phyloP scores from a whole-genome alignment of 2,329 filamentous ascomycete species.

The Colletotrichum limetticola region DNA sequence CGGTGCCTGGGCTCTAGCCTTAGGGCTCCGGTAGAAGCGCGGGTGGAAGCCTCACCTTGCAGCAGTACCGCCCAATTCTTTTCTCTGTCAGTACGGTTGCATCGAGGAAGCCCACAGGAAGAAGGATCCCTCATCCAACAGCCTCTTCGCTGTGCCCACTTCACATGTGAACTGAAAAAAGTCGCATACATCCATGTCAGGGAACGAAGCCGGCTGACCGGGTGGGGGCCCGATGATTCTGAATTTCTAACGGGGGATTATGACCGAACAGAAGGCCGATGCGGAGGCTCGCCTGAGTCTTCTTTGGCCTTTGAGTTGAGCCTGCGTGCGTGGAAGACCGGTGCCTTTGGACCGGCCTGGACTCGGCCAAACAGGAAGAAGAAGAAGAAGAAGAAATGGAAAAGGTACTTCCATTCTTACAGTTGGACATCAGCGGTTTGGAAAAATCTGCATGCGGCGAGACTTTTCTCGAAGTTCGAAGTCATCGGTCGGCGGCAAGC shows the following conservation, averaged over 20 bases:
- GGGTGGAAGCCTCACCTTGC: not conserved
- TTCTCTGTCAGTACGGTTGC: slow-evolving; percentile 9
- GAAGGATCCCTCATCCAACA: not conserved
- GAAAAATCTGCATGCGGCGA: slow-evolving; percentile 6
- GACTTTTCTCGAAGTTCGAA: not conserved
- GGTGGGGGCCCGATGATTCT: not conserved
- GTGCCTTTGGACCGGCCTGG: slow-evolving; percentile 23
- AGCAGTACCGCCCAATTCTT: not conserved
- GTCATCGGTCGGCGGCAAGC: not conserved
- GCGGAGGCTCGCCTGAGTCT: not conserved
- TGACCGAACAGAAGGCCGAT: not conserved
- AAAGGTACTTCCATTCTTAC: not conserved
- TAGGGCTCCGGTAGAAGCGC: slow-evolving; percentile 17
- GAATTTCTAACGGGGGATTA: not conserved
- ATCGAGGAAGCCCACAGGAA: not conserved
- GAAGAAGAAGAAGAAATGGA: too few relatives aligned
- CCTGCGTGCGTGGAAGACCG: not conserved
- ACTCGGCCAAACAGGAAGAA: not conserved
- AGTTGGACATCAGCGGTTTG: not conserved
- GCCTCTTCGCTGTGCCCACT: not conserved
- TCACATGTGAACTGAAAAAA: slow-evolving; percentile 9
- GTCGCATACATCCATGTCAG: slow-evolving; percentile 17
- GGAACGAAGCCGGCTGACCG: not conserved
- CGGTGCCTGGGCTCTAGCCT: slow-evolving; percentile 11
- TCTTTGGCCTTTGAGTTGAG: not conserved